Evolutionary conservation across 1,284 basidiomycete species (phyloP).

Genomic region (Salmacisia buchloeana): DNA sequence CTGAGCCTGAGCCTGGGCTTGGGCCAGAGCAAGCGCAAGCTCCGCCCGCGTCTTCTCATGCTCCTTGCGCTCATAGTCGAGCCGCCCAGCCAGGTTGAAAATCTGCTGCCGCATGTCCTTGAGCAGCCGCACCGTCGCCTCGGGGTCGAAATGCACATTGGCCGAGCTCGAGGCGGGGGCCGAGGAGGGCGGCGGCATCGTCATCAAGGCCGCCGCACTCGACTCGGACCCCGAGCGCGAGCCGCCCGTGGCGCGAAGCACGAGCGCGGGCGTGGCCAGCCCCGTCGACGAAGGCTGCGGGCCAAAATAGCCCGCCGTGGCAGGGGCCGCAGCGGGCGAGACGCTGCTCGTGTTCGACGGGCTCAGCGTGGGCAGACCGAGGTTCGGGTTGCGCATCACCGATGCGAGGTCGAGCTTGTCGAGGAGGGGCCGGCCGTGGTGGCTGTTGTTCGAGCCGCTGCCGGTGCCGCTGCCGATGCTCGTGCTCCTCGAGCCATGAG

Average conservation of each 20-base stretch:
- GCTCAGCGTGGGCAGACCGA: constrained; percentile 24
- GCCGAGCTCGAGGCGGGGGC: too few relatives aligned
- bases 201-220: not conserved
- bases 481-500: too few relatives aligned
- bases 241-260: not conserved
- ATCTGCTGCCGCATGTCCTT: constrained; percentile 49
- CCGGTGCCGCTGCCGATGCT: too few relatives aligned
- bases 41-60: constrained; percentile 34
- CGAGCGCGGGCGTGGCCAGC: not conserved
- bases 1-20: too few relatives aligned
- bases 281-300: constrained; percentile 11
- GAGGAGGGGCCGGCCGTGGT: not conserved
- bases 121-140: constrained; percentile 41
- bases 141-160: not conserved
- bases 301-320: constrained; percentile 8
- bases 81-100: constrained; percentile 43
- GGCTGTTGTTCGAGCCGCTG: too few relatives aligned
- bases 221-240: not conserved
- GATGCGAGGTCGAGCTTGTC: constrained; percentile 24
- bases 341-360: constrained; percentile 17
- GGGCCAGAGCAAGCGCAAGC: constrained; percentile 15
- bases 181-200: too few relatives aligned
- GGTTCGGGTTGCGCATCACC: constrained; percentile 26
- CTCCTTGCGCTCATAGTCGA: constrained; percentile 44
- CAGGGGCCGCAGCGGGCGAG: constrained; percentile 24